phyloP scores from a whole-genome alignment of 2,329 filamentous ascomycete species.

The Dactylonectria macrodidyma region DNA sequence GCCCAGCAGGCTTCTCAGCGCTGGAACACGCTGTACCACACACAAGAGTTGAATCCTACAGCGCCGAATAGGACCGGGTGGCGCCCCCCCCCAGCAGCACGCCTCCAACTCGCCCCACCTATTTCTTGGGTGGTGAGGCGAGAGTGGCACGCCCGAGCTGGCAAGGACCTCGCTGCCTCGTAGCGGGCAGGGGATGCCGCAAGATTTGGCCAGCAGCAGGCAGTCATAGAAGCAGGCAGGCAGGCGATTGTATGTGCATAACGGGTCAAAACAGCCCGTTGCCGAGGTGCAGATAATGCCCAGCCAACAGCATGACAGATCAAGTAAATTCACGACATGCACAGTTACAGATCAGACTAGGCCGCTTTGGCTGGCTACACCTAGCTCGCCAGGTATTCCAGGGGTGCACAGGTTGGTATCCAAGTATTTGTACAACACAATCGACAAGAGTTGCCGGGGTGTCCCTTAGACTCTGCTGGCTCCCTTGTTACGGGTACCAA shows the following conservation, averaged over 20 bases:
- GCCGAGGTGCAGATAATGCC: conserved; percentile 24
- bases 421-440: conserved; percentile 23
- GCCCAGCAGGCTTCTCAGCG: conserved; percentile 21
- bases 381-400: neutral
- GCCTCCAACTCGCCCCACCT: conserved; percentile 2
- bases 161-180: conserved; percentile 7
- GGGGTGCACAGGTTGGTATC: conserved; percentile 7
- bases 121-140: conserved; percentile 6
- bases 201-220: neutral
- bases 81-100: neutral
- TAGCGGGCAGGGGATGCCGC: neutral
- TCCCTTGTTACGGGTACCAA: conserved; percentile 30
- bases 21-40: conserved; percentile 19
- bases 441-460: conserved; percentile 24
- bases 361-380: neutral
- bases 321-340: conserved; percentile 20
- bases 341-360: conserved; percentile 22
- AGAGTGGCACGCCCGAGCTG: conserved; percentile 10
- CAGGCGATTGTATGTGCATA: neutral
- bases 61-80: neutral
- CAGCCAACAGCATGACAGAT: conserved; percentile 25
- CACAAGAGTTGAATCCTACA: conserved; percentile 9
- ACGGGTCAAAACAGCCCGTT: conserved; percentile 15
- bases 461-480: conserved; percentile 3
- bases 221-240: conserved; percentile 5